phyloP scores from a whole-genome alignment of 805 yeast species.

The Metschnikowia kunwiensis region DNA sequence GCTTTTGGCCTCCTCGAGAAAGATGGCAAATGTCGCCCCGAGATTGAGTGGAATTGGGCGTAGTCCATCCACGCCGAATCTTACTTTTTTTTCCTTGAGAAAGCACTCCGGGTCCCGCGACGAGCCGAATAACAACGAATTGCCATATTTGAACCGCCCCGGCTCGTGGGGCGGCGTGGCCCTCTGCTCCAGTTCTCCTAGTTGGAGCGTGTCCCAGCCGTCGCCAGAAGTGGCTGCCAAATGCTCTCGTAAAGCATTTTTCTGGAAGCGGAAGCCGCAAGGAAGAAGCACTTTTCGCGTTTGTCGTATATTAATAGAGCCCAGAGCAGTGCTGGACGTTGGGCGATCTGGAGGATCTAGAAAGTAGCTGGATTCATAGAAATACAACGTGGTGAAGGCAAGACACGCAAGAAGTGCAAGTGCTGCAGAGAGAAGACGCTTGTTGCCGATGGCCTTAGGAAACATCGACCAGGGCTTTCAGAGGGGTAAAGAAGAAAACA shows the following conservation, averaged over 20 bases:
- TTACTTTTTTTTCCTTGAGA: background rate
- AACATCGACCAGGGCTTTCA: too few relatives aligned
- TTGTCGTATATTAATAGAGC: background rate
- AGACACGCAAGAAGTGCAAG: background rate
- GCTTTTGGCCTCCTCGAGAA: slow-evolving; percentile 8
- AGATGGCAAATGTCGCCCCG: slow-evolving; percentile 1
- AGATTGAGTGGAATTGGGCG: slow-evolving; percentile 8
- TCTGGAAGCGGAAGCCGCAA: slow-evolving; percentile 7
- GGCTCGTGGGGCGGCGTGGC: slow-evolving; percentile 5
- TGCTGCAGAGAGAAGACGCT: background rate
- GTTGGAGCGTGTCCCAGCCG: slow-evolving; percentile 3
- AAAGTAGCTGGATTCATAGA: background rate
- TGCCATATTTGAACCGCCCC: slow-evolving; percentile 1
- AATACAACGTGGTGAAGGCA: background rate
- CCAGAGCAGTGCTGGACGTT: background rate
- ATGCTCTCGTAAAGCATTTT: slow-evolving; percentile 3
- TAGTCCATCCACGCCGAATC: slow-evolving; percentile 3
- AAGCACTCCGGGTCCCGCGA: slow-evolving; percentile 1
- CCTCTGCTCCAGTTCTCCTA: slow-evolving; percentile 1
- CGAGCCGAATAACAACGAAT: background rate
- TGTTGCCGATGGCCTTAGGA: too few relatives aligned
- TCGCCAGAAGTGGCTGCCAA: slow-evolving; percentile 9
- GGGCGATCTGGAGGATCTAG: too few relatives aligned
- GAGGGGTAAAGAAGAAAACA: too few relatives aligned
- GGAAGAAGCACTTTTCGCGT: slow-evolving; percentile 11